phyloP scores from a whole-genome alignment of 2,329 filamentous ascomycete genomes.

The Chaetomium sp. region DNA sequence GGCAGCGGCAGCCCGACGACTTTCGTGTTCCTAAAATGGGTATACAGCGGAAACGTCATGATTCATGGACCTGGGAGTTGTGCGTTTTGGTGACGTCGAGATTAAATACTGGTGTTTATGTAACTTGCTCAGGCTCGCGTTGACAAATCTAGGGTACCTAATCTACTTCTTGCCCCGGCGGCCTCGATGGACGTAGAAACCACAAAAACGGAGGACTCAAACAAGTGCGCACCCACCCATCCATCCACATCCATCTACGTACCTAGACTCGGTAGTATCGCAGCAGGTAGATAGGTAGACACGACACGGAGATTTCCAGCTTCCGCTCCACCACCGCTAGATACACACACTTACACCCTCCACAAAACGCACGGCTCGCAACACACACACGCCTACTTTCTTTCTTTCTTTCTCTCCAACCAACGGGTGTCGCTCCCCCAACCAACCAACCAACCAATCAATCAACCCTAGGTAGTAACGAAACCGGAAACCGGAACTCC shows the following conservation, averaged over 20 bases:
- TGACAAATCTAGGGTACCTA: no score
- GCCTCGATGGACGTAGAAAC: not conserved
- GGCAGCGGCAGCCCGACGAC: not conserved
- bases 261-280: not conserved
- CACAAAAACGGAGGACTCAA: not conserved
- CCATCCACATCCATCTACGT: not conserved
- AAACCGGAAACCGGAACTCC: conserved; percentile 13
- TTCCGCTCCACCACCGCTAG: not conserved
- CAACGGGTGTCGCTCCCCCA: not conserved
- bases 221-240: no score
- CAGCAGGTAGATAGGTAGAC: not conserved
- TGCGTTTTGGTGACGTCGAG: not conserved
- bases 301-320: not conserved
- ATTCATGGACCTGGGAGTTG: not conserved
- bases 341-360: not conserved
- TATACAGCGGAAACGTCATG: not conserved
- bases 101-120: not conserved
- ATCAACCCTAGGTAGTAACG: no score
- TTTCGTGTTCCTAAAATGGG: conserved; percentile 24
- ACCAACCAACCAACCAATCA: not conserved
- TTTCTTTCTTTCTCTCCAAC: not conserved
- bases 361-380: no score
- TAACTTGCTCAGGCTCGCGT: not conserved
- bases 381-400: not conserved
- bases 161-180: not conserved